These are phyloP conservation scores for Pseudohyphozyma bogoriensis DNA, from an alignment of 768 basidiomycete species.

Conservation along the genomic window DNA sequence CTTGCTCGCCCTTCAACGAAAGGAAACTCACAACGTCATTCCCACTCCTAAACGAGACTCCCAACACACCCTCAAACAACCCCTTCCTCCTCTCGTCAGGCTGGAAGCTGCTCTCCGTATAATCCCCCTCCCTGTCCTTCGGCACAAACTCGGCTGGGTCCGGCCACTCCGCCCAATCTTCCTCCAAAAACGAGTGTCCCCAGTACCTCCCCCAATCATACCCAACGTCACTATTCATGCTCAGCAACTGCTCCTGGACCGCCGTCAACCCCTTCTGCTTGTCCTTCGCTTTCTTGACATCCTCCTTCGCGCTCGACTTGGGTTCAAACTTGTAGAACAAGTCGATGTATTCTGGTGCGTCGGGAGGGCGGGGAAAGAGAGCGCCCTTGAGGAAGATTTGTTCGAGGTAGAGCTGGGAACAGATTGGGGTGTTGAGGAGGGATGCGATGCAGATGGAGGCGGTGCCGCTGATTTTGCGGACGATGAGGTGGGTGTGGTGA, in stretches of 20 bases:
- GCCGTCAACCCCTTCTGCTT: not conserved
- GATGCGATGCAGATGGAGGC: not conserved
- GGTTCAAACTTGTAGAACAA: not conserved
- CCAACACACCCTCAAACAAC: constrained; percentile 5
- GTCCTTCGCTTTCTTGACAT: too few relatives aligned
- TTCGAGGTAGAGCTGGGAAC: not conserved
- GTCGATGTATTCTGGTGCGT: not conserved
- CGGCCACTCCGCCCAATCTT: constrained; percentile 2
- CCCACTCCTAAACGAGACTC: constrained; percentile 1
- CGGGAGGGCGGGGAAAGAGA: not conserved
- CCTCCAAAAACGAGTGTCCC: constrained; percentile 13
- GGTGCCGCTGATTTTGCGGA: not conserved
- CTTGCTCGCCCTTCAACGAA: too few relatives aligned
- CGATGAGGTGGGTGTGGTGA: constrained; percentile 15
- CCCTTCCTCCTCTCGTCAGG: not conserved
- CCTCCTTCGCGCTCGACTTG: not conserved
- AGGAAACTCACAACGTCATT: not conserved
- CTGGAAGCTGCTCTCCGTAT: not conserved
- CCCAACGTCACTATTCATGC: constrained; percentile 7
- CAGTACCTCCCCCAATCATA: not conserved
- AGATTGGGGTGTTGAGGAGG: not conserved
- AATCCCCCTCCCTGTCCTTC: not conserved
- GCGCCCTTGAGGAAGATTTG: not conserved
- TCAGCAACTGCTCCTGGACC: constrained; percentile 9
- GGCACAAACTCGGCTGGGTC: not conserved